phyloP scores from a whole-genome alignment of 2,329 filamentous ascomycete species.

The Ophiostoma tasmaniense region DNA sequence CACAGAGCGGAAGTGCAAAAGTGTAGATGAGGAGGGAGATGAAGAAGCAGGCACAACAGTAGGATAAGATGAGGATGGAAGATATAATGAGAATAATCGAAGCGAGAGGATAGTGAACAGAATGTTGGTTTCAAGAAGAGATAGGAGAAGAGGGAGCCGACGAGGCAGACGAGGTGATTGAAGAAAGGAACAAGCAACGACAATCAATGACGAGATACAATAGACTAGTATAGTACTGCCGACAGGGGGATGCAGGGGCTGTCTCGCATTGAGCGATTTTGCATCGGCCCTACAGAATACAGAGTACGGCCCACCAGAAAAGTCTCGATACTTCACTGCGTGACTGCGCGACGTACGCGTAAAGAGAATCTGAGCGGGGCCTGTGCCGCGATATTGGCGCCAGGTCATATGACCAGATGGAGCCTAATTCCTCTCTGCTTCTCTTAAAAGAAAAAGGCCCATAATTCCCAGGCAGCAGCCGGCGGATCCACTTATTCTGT shows the following conservation, averaged over 20 bases:
- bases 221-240: too few species aligned
- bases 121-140: neutral
- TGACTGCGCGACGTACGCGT: neutral
- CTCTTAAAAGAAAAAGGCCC: neutral
- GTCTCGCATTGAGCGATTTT: constrained; percentile 1
- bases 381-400: constrained; percentile 23
- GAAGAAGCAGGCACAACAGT: neutral
- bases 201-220: neutral
- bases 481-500: neutral
- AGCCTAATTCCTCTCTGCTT: neutral
- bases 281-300: neutral
- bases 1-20: neutral
- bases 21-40: neutral
- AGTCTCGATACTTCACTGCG: neutral
- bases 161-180: neutral
- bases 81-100: neutral
- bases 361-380: neutral
- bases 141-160: neutral
- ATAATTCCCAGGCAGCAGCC: constrained; percentile 12
- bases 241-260: neutral
- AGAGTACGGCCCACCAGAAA: neutral
- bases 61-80: neutral
- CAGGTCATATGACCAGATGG: constrained; percentile 23
- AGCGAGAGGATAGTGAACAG: neutral
- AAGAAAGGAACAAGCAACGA: neutral